phyloP scores from a whole-genome alignment of 176 grass and related monocot species.

The Thinopyrum elongatum region DNA sequence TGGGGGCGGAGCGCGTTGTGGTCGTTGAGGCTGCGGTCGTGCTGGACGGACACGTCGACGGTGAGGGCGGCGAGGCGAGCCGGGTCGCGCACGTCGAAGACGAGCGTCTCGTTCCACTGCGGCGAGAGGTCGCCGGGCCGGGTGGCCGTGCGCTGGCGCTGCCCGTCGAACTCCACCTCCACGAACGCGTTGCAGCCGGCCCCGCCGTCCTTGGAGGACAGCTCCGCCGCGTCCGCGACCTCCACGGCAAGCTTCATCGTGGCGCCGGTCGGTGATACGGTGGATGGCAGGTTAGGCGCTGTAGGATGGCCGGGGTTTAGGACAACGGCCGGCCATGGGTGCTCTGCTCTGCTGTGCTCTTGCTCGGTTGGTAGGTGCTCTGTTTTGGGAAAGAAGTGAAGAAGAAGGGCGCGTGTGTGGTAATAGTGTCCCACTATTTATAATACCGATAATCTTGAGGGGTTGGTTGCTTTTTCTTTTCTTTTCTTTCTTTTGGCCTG shows the following conservation, averaged over 20 bases:
- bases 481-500: no score
- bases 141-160: conserved; percentile 62
- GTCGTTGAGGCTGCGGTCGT: conserved; percentile 38
- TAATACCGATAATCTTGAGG: background rate
- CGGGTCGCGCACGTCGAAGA: conserved; percentile 58
- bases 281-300: rapidly evolving
- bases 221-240: conserved; percentile 59
- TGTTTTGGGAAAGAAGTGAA: background rate
- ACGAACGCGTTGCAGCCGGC: conserved; percentile 58
- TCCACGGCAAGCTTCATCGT: conserved; percentile 80
- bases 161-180: conserved; percentile 55
- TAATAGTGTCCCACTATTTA: background rate
- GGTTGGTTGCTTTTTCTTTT: no score
- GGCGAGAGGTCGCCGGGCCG: conserved; percentile 44
- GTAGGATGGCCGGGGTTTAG: no score
- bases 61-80: conserved; percentile 7
- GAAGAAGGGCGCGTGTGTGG: background rate
- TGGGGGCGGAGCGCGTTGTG: conserved; percentile 24
- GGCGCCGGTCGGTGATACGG: rapidly evolving
- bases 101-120: conserved; percentile 61
- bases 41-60: conserved; percentile 51
- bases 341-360: background rate
- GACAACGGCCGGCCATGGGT: background rate
- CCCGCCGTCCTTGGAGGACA: conserved; percentile 53
- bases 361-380: background rate